Conservation (phyloP, 768 basidiomycete species). For the Lactifluus hygrophoroides region DNA sequence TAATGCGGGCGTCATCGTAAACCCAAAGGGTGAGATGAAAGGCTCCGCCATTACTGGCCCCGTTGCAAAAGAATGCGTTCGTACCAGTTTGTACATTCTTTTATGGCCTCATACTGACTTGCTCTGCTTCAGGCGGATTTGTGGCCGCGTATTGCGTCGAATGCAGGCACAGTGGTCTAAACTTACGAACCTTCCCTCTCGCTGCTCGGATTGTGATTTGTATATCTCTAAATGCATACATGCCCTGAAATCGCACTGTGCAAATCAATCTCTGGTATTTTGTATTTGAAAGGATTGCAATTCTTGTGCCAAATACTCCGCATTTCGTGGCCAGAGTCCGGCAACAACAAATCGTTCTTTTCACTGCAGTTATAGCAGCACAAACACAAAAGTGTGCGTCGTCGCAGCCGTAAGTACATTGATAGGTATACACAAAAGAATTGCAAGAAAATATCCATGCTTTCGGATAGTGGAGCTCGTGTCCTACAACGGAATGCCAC, state of each 20-base stretch:
- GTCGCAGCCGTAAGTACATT: slow-evolving; percentile 7
- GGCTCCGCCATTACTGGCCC: slow-evolving; percentile 94
- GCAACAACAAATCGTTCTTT: background rate
- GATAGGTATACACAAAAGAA: background rate
- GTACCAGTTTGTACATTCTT: slow-evolving; percentile 28
- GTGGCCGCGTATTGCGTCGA: slow-evolving; percentile 99
- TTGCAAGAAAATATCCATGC: background rate
- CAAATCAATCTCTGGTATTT: background rate
- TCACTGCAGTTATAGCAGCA: background rate
- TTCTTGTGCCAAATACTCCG: background rate
- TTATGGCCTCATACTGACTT: background rate
- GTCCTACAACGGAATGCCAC: slow-evolving; percentile 7
- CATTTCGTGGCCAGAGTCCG: background rate
- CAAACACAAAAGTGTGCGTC: background rate
- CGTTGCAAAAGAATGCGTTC: slow-evolving; percentile 98
- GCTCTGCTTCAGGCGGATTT: slow-evolving; percentile 65
- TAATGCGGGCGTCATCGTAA: slow-evolving; percentile 95
- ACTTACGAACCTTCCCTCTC: slow-evolving; percentile 16
- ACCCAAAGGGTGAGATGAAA: slow-evolving; percentile 99
- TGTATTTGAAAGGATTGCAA: background rate
- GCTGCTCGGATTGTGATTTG: slow-evolving; percentile 15
- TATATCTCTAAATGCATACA: slow-evolving; percentile 17
- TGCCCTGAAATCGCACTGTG: slow-evolving; percentile 3
- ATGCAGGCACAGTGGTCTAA: slow-evolving; percentile 97
- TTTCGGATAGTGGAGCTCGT: background rate